A percentile compares a stretch with the other conserved stretches of the same genome.
Conservation (phyloP, 768 basidiomycete genomes). For the Mrakia frigida region DNA sequence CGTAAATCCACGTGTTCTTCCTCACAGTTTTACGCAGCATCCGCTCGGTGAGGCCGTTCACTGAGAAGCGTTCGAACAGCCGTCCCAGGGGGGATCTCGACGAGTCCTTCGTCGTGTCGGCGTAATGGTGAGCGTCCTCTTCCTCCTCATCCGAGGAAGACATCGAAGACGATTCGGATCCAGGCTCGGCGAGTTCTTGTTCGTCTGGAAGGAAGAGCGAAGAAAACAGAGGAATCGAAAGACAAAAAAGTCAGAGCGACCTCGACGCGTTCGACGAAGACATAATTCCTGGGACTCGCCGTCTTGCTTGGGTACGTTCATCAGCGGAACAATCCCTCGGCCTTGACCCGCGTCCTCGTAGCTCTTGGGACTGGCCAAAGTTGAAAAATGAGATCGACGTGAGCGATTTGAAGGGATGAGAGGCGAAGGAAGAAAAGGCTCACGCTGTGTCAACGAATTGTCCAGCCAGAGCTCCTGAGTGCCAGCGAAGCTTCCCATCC, state of each 20-base stretch:
- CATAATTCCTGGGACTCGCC: not conserved
- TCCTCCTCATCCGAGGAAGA: conserved; percentile 35
- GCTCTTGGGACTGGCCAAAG: conserved; percentile 44
- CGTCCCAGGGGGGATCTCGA: conserved; percentile 42
- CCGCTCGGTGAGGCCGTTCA: conserved; percentile 53
- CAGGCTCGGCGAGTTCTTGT: conserved; percentile 16
- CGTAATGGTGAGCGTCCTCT: conserved; percentile 40
- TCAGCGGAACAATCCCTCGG: conserved; percentile 45
- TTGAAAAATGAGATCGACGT: no score
- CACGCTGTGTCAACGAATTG: conserved; percentile 50
- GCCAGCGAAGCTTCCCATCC: conserved; percentile 44
- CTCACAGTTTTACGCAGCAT: conserved; percentile 51
- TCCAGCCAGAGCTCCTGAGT: conserved; percentile 22
- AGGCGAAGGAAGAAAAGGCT: no score
- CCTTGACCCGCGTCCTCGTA: conserved; percentile 63
- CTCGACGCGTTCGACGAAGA: not conserved
- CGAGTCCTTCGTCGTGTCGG: conserved; percentile 32
- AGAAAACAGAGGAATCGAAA: not conserved
- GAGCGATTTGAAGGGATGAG: no score
- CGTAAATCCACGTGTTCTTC: conserved; percentile 66
- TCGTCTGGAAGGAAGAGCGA: not conserved
- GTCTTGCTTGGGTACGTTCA: conserved; percentile 25
- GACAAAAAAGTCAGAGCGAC: not conserved
- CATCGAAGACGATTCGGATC: conserved; percentile 36
- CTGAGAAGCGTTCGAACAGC: conserved; percentile 48